Evolutionary conservation across 2,329 filamentous ascomycete genomes (phyloP), one percentile per base, ranked within the genome.

Genomic region (Botryosphaeria dothidea): DNA sequence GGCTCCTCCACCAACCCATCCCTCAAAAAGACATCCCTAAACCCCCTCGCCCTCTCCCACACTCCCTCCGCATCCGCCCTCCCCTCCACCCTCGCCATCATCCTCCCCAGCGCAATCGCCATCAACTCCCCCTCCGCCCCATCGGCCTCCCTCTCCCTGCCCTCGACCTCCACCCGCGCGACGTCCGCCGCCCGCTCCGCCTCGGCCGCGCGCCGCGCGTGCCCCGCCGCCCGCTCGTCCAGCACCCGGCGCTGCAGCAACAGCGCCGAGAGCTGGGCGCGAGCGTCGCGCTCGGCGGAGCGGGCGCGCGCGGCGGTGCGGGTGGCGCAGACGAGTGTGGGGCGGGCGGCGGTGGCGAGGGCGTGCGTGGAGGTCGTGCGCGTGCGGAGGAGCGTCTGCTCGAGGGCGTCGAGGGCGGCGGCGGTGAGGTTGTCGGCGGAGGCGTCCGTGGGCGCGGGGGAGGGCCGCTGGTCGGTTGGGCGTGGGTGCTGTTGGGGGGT

Each of bases 231-330:
- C 17, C 56, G 56, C 56, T 60, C 56, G 9, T 60, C 56, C 25
- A 60, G 38, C 25, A 60, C 56, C 19, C 46, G 56, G 17, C 25
- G 21, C 27, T 60, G 56, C 56, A 46, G 8, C 38, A 46, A 60
- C 23, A 60, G 41, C 25, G 4, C 13, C 8, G 38, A 45, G 8
- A 60, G 31, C 38, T 45, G 38, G 25, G 38, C 5, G 17, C 27
- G 41, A 1, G 41, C 25, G 25, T 27, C 25, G 38, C 38, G 38
- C 25, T 60, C 56, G 8, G 56, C 56, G 9, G 23, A 29, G 38
- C 56, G 56, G 13, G 56, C 41, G 38, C 38, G 56, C 6, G 52
- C 21, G 34, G 36, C 23, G 23, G 21, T 6, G 3, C 21, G 17
- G 36, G 21, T 25, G 0, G 38, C 25, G 25, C 8, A 5, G 38